Base-by-base conservation (phyloP, 1,284 basidiomycete species). In the Cryptococcus sp. region DNA sequence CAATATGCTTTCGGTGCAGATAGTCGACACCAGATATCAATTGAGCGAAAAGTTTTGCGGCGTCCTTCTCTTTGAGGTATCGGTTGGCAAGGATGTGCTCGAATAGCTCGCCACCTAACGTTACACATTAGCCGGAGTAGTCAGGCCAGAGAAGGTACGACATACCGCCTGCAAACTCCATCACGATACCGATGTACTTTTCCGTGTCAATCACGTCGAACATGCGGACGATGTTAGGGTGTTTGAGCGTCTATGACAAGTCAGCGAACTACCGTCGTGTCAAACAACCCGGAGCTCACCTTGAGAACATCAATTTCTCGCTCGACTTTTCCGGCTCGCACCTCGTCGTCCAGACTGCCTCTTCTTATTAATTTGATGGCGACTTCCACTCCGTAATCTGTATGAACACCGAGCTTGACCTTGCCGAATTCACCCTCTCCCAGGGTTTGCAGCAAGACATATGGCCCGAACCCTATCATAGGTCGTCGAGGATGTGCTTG, bases 361-460 rank as follows among this genome's bases (percentile, higher is more conserved):
- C 93, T 82, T 61, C 94, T 86, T 72, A 99, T 98, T 64, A 99
- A 84, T 82, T 99, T 99, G 76, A 99, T 93, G 16, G 96, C 96
- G n/a, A 97, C 94, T 77, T 99, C 95, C 77, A 98, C 94, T 27
- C 93, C 95, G 86, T 90, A 98, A 64, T 91, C 88, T 64, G 83
- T 84, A 77, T 99, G 95, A 48, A 99, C 84, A 10, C 96, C 96
- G 25, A 99, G 86, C 78, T 99, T 99, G 80, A 99, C 95, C 78
- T 99, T 99, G 57, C 95, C 96, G 75, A 99, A 99, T 82, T 99
- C 96, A 68, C 96, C 96, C 79, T 99, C 95, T 47, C 96, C 94
- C 13, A 97, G 83, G 0, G 93, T 97, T 78, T 96, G 93, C 13
- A 97, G 81, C 45, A 97, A 84, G n/a, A 97, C 83, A 78, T 97